Evolutionary conservation across 1,139 yeast species (phyloP), one percentile per base, ranked within the genome.

Genomic region (Saccharomyces pastorianus): DNA sequence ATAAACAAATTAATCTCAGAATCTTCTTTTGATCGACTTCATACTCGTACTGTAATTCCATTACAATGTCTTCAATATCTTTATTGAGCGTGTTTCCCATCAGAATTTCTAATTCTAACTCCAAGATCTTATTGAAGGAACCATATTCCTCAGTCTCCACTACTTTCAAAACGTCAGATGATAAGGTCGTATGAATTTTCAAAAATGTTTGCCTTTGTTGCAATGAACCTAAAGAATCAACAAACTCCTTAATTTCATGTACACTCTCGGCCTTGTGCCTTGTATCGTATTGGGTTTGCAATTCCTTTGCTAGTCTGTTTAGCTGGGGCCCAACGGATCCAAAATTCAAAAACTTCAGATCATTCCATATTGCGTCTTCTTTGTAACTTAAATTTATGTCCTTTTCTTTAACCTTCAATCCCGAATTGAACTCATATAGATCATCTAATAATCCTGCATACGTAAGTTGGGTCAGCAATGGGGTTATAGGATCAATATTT

Each of bases 371-470:
- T 1, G 69, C 69, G 57, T 77, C 81, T 11, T 60, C 61, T 9
- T 55, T 56, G 46, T 61, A 60, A 34, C 64, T 60, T 6, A 69
- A 53, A 4, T 58, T 56, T 3, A 47, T 58, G 14, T 57, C 72
- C 6, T 69, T 61, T 7, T 68, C 61, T 1, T 61, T 60, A 2
- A 75, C 72, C 8, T 78, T 61, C 27, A 73, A 2, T 9, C 38
- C 38, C 71, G 8, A 81, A 74, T 48, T 76, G 72, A 52, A 81
- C 79, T 79, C 81, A 61, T 83, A 76, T 26, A 83, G 69, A 64
- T 90, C 96, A 66, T 88, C 91, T 23, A 90, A 74, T 13, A 93
- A 73, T 0, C 99, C 99, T 38, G 81, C 78, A 66, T 91, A 93
- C 2, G 89, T 87, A 61, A 90, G 72, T 64, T 93, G 97, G 34